Evolutionary conservation across 2,329 filamentous ascomycete species (phyloP).

Genomic region (Triangularia verruculosa): DNA sequence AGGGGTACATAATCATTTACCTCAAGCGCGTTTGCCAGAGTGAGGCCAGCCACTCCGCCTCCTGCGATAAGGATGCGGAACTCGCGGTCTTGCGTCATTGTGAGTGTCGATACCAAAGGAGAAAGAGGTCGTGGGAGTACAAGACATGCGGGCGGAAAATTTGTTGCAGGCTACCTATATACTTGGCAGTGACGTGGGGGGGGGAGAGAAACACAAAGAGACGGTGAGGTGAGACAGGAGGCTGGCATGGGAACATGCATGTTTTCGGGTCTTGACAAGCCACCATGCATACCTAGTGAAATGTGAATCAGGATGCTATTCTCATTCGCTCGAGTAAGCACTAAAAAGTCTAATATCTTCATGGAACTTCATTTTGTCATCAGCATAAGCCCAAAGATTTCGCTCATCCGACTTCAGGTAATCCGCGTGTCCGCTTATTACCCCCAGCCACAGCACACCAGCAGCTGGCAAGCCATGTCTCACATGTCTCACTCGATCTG

Average conservation of each 20-base stretch:
- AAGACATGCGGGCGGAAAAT: neutral
- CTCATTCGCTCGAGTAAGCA: too few species aligned
- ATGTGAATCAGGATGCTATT: neutral
- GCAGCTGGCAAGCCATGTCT: neutral
- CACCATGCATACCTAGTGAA: neutral
- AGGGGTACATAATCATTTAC: neutral
- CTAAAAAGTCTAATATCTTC: too few species aligned
- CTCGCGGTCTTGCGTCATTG: neutral
- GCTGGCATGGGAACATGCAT: neutral
- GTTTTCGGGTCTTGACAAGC: neutral
- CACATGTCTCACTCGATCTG: neutral
- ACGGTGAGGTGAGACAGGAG: neutral
- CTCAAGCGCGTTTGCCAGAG: constrained; percentile 32
- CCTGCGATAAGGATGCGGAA: constrained; percentile 33
- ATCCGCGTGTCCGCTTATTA: too few species aligned
- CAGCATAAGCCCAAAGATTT: too few species aligned
- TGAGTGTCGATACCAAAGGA: neutral
- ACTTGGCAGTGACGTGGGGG: neutral
- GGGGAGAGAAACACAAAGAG: neutral
- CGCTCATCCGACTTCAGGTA: too few species aligned
- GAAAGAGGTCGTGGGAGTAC: neutral
- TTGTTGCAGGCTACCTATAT: neutral
- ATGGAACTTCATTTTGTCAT: neutral
- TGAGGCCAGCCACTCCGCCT: constrained; percentile 32
- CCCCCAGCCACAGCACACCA: neutral